Conservation (phyloP, 2,329 filamentous ascomycete species). For the Curvularia sp. region DNA sequence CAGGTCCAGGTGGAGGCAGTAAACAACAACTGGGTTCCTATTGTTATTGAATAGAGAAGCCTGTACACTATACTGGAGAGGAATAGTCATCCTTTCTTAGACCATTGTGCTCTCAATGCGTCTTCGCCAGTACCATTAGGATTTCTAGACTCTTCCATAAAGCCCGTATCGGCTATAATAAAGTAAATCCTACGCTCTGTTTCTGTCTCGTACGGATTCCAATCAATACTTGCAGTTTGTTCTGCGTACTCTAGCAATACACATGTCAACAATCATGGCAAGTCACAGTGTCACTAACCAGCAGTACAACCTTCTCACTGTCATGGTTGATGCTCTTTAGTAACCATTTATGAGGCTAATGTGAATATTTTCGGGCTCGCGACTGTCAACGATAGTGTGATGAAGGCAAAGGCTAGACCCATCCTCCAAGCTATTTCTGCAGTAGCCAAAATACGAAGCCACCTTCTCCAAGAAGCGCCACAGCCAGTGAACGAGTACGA, state of each 20-base stretch:
- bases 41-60: neutral
- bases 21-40: neutral
- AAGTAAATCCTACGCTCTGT: neutral
- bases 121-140: neutral
- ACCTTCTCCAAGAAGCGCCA: neutral
- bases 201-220: too few species aligned
- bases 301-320: neutral
- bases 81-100: neutral
- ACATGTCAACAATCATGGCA: neutral
- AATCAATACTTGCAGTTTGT: neutral
- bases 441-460: neutral
- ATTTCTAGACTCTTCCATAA: too few species aligned
- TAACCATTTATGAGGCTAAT: neutral
- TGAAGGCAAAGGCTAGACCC: neutral
- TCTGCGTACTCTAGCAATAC: neutral
- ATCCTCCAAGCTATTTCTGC: neutral
- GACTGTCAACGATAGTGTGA: neutral
- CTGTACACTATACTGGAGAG: neutral
- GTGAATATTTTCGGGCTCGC: accelerated
- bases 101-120: neutral
- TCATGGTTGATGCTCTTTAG: too few species aligned
- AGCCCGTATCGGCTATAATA: neutral
- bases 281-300: too few species aligned
- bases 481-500: neutral
- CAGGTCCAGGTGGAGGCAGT: neutral